phyloP scores from a whole-genome alignment of 257 asterid species.

The Penstemon eatonii region DNA sequence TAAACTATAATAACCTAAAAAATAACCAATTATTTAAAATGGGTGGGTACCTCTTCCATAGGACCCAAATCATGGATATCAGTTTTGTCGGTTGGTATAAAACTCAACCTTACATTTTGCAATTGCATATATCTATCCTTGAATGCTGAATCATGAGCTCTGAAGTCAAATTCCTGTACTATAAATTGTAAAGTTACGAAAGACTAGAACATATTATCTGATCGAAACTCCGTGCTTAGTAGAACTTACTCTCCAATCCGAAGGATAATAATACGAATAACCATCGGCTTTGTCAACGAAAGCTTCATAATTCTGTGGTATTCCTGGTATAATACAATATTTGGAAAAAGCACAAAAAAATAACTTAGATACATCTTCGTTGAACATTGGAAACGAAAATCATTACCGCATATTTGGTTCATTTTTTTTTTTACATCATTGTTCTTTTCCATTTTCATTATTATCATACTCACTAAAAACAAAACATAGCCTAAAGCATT shows the following conservation, averaged over 20 bases:
- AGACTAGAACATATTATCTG: conserved; percentile 10
- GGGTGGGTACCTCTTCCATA: conserved; percentile 57
- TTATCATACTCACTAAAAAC: too few species aligned
- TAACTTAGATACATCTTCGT: too few species aligned
- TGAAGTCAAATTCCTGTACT: conserved; percentile 70
- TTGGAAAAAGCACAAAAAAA: too few species aligned
- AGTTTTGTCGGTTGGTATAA: conserved; percentile 70
- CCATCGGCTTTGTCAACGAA: conserved; percentile 84
- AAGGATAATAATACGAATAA: conserved; percentile 80
- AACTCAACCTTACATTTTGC: conserved; percentile 83
- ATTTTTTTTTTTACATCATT: too few species aligned
- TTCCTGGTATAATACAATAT: conserved; percentile 30
- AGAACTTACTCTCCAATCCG: conserved; percentile 83
- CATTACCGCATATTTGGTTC: too few species aligned
- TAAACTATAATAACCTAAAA: background rate
- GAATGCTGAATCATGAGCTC: conserved; percentile 89
- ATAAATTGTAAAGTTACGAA: conserved; percentile 6
- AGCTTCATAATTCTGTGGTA: conserved; percentile 49
- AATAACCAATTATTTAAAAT: background rate
- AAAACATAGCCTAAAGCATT: background rate
- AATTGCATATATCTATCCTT: conserved; percentile 79
- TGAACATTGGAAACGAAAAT: too few species aligned
- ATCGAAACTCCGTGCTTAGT: background rate
- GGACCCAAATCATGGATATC: conserved; percentile 84
- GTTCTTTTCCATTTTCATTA: too few species aligned